Conservation (phyloP, 768 basidiomycete species). For the Agaricus blazei region DNA sequence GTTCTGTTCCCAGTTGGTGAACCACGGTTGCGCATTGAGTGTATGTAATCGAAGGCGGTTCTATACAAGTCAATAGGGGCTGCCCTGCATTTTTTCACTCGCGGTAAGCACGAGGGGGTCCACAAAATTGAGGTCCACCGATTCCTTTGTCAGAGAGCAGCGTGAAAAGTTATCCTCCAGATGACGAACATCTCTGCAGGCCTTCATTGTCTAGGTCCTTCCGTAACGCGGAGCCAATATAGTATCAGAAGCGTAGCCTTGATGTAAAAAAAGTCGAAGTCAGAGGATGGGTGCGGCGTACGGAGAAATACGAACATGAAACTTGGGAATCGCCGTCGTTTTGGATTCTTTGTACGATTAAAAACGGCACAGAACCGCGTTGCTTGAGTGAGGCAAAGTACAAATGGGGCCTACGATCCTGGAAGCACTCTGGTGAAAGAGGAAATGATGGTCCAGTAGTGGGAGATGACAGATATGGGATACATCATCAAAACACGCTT, state of each 20-base stretch:
- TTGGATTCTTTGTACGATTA: not conserved
- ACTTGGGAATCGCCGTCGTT: not conserved
- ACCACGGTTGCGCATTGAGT: not conserved
- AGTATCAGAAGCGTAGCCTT: not conserved
- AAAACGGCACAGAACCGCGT: conserved; percentile 1
- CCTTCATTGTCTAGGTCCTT: not conserved
- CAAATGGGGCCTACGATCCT: not conserved
- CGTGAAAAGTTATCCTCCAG: not conserved
- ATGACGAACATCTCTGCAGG: not conserved
- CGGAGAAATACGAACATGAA: not conserved
- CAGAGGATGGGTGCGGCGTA: not conserved
- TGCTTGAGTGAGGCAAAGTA: conserved; percentile 1
- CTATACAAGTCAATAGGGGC: not conserved
- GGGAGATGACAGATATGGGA: not conserved
- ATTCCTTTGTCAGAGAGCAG: not conserved
- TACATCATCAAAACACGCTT: not conserved
- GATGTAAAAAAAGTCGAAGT: not conserved
- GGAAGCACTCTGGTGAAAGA: not conserved
- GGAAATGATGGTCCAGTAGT: not conserved
- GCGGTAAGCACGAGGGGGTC: conserved; percentile 9
- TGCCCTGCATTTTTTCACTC: not conserved
- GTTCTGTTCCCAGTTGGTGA: not conserved
- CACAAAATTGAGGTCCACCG: conserved; percentile 4
- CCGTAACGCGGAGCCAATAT: not conserved
- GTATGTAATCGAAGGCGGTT: conserved; percentile 10